Evolutionary conservation across 1,284 basidiomycete species (phyloP), one percentile per base, ranked within the genome.

Genomic region (Boletus subluridellus): DNA sequence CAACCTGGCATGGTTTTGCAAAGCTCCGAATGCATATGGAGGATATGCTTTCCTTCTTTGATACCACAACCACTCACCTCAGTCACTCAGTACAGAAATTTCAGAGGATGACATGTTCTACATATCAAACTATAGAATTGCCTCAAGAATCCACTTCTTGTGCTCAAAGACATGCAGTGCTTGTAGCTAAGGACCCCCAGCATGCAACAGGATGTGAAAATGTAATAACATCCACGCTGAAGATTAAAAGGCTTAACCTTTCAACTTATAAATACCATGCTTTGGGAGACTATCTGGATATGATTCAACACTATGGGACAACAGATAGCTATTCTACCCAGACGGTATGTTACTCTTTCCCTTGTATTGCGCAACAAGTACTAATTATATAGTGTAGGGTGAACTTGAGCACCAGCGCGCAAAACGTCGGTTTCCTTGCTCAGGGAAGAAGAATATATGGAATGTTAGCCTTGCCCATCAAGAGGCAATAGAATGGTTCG

Each of bases 21-120:
- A 77, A 77, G 48, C 66, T 77, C 5, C 60, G 60, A 0, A n/a
- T 73, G 1, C 74, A 77, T 50, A 73, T 66, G 0, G 44, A 59
- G 0, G 7, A 46, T 2, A 59, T 38, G 0, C 49, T 59, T 6
- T 6, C 3, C 0, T 41, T 59, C 5, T 59, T 59, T 10, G n/a
- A 59, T 2, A 11, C 1, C 0, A 5, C 48, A n/a, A 59, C 38
- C 1, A 0, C 3, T 4, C 12, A 45, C 0, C 47, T 58, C 1
- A 35, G 41, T 3, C 1, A 21, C 1, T 46, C 6, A 0, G 24
- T 59, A 0, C 17, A 1, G 5, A 41, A 3, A 5, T 58, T 58
- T 9, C 47, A 52, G 4, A 2, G 0, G 1, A 39, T 0, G 0
- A 58, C 48, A 1, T 58, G 56, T 3, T 5, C 11, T 0, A 5